A percentile compares a stretch with the other conserved stretches of the same genome.
Conservation (phyloP, 768 basidiomycete species). For the Pleurotus tuber-regium region DNA sequence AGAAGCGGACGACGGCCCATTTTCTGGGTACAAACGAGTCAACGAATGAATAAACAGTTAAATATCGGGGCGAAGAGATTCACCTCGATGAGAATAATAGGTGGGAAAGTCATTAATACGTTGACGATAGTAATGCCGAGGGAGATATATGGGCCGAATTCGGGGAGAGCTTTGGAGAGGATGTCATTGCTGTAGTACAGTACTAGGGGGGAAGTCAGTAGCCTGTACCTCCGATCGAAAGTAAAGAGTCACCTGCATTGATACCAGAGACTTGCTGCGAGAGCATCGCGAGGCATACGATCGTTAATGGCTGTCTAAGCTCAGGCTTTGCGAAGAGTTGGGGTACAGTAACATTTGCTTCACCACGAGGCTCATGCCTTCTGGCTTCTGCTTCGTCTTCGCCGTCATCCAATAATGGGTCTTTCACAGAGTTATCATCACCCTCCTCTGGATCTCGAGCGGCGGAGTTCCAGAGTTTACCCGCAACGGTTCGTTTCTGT, state of each 20-base stretch:
- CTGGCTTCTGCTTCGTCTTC: constrained; percentile 21
- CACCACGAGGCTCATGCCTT: constrained; percentile 15
- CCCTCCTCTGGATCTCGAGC: constrained; percentile 9
- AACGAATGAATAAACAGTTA: neutral
- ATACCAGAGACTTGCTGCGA: constrained; percentile 82
- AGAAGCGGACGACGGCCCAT: constrained; percentile 73
- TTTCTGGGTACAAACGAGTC: constrained; percentile 38
- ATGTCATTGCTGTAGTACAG: constrained; percentile 92
- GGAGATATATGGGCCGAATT: constrained; percentile 78
- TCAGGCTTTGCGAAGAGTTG: constrained; percentile 51
- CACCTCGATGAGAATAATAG: constrained; percentile 87
- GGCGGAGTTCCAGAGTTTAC: constrained; percentile 52
- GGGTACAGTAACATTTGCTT: constrained; percentile 43
- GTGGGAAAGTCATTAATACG: constrained; percentile 79
- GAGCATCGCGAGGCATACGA: constrained; percentile 69
- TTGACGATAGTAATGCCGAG: constrained; percentile 85
- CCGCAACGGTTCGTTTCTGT: constrained; percentile 44
- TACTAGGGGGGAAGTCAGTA: constrained; percentile 41
- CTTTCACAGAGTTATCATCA: constrained; percentile 25
- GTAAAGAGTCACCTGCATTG: constrained; percentile 53
- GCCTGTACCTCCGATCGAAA: constrained; percentile 11
- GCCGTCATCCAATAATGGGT: constrained; percentile 38
- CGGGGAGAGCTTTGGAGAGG: constrained; percentile 74
- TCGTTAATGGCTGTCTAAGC: constrained; percentile 59
- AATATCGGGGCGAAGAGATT: too few relatives aligned